Percentiles rank a stretch among this genome's conserved stretches.
Evolutionary conservation across 108 stramenopile species (phyloP).

Genomic region (Fistulifera pelliculosa): DNA sequence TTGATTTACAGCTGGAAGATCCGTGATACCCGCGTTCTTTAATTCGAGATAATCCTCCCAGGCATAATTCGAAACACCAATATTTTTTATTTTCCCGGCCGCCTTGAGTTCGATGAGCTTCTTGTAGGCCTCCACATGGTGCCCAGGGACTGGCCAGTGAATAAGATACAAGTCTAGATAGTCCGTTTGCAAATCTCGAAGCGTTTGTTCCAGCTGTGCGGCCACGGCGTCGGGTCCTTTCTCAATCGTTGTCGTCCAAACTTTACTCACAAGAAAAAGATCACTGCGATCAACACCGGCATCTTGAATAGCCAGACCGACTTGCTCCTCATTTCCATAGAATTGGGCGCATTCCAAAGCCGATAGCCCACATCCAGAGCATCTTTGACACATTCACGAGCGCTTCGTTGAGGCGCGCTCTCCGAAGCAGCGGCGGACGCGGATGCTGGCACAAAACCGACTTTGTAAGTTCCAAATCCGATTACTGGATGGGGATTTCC

Average conservation of each 20-base stretch:
- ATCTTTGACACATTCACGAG: constrained; percentile 70
- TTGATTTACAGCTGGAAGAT: constrained; percentile 77
- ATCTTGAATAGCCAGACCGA: constrained; percentile 69
- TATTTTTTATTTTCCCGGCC: constrained; percentile 26
- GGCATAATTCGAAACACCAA: constrained; percentile 61
- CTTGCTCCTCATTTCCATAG: constrained; percentile 79
- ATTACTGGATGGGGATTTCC: constrained; percentile 70
- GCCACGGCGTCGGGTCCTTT: constrained; percentile 64
- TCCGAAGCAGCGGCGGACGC: constrained; percentile 51
- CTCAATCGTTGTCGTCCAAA: constrained; percentile 90
- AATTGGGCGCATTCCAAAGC: constrained; percentile 90
- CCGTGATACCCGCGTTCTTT: constrained; percentile 26
- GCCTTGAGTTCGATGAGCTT: constrained; percentile 31
- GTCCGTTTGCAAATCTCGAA: constrained; percentile 72
- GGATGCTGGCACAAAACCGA: constrained; percentile 81
- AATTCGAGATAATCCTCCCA: constrained; percentile 46
- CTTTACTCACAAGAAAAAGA: constrained; percentile 84
- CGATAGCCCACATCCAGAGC: constrained; percentile 70
- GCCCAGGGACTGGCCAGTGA: constrained; percentile 60
- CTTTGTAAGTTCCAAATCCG: constrained; percentile 91
- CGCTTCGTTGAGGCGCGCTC: constrained; percentile 33
- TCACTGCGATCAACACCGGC: constrained; percentile 56
- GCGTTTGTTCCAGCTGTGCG: constrained; percentile 56
- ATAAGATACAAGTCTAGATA: constrained; percentile 65
- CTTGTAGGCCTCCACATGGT: constrained; percentile 39